Evolutionary conservation across 331 rosid species (phyloP).

Genomic region (Pyrus hybrid): DNA sequence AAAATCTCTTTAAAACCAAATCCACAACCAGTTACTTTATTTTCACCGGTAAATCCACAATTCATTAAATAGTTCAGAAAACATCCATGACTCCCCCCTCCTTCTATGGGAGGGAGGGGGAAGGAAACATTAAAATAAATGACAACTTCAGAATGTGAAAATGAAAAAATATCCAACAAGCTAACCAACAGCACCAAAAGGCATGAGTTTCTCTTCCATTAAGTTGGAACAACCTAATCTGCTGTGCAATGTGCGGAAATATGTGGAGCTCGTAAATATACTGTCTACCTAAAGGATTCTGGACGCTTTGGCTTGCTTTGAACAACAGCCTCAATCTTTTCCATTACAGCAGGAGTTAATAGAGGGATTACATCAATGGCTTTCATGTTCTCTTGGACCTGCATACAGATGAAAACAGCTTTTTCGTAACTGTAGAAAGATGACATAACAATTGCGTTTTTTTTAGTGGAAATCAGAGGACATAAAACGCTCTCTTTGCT

Average conservation of each 20-base stretch:
- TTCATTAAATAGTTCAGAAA: not conserved
- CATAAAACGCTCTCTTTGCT: not conserved
- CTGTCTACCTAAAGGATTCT: slow-evolving; percentile 61
- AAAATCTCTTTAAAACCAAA: not conserved
- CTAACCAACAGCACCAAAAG: not conserved
- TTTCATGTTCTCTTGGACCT: slow-evolving; percentile 97
- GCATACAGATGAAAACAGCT: slow-evolving; percentile 2
- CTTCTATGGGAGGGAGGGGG: not conserved
- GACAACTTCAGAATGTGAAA: not conserved
- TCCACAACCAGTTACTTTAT: not conserved
- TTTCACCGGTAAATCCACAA: too few relatives aligned
- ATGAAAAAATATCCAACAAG: not conserved
- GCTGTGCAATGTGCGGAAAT: slow-evolving; percentile 18
- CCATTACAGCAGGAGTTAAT: slow-evolving; percentile 88
- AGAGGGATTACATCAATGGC: slow-evolving; percentile 76
- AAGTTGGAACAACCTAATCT: slow-evolving; percentile 3
- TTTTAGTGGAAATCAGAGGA: not conserved
- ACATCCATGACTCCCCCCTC: not conserved
- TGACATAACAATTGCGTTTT: not conserved
- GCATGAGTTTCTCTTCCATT: not conserved
- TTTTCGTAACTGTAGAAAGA: not conserved
- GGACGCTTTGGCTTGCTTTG: slow-evolving; percentile 96
- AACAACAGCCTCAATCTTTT: slow-evolving; percentile 76
- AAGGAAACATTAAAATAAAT: not conserved
- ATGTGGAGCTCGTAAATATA: slow-evolving; percentile 5